Conservation (phyloP, 805 yeast species). For the Jamesozyma lodderae region DNA sequence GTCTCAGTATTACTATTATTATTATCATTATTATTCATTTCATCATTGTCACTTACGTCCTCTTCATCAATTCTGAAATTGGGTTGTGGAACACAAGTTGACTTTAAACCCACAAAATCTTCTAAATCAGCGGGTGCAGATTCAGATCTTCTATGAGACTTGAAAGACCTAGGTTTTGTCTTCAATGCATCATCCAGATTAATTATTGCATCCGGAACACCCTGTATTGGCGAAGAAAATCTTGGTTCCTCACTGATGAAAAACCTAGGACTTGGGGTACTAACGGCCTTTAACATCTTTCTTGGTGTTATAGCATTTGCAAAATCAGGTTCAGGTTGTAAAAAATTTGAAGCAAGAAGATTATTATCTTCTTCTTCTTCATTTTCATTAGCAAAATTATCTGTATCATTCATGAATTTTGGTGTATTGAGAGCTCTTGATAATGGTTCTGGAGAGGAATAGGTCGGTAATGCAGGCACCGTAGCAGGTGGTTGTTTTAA, state of each 20-base stretch:
- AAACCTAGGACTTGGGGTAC: constrained; percentile 22
- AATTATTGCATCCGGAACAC: constrained; percentile 46
- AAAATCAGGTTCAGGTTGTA: background rate
- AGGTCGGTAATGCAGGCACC: constrained; percentile 1
- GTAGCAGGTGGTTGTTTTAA: constrained; percentile 22
- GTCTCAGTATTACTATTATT: constrained; percentile 5
- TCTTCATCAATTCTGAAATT: constrained; percentile 17
- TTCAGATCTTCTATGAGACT: constrained; percentile 43
- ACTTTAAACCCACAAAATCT: constrained; percentile 11
- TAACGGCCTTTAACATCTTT: constrained; percentile 3
- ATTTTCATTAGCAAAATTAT: no score
- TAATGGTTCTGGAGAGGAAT: background rate
- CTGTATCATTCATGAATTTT: background rate
- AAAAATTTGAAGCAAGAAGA: background rate
- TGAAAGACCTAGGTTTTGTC: constrained; percentile 26
- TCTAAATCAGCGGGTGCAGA: constrained; percentile 46
- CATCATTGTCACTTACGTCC: constrained; percentile 9
- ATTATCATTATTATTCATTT: background rate
- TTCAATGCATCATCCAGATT: constrained; percentile 47
- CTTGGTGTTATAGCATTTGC: constrained; percentile 3
- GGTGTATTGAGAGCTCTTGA: background rate
- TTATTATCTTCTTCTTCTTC: background rate
- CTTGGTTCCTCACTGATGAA: constrained; percentile 28
- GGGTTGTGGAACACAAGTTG: constrained; percentile 1
- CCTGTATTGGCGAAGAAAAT: constrained; percentile 24